Evolutionary conservation across 192 early-diverging fungal genomes (phyloP).

Genomic region (Diversispora epigaea): DNA sequence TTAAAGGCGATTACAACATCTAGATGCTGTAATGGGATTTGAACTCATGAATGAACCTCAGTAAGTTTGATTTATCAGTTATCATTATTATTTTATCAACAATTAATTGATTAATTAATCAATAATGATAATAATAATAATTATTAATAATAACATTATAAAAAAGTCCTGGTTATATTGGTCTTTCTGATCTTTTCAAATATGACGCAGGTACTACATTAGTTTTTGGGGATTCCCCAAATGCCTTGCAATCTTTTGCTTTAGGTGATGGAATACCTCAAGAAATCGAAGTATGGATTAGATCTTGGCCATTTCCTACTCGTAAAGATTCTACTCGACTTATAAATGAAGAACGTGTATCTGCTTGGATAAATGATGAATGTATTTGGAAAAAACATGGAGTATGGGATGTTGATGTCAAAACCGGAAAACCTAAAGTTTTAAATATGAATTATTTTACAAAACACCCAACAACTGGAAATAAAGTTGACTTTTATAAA

Average conservation of each 20-base stretch:
- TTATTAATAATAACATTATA: slow-evolving; percentile 5
- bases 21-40: slow-evolving; percentile 72
- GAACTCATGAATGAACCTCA: slow-evolving; percentile 80
- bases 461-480: slow-evolving; percentile 55
- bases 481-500: slow-evolving; percentile 58
- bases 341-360: slow-evolving; percentile 57
- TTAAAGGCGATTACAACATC: slow-evolving; percentile 57
- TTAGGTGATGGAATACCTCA: slow-evolving; percentile 69
- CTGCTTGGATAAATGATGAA: slow-evolving; percentile 62
- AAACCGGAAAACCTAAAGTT: slow-evolving; percentile 50
- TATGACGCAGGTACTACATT: slow-evolving; percentile 68
- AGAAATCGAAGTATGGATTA: slow-evolving; percentile 73
- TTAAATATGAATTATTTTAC: slow-evolving; percentile 68
- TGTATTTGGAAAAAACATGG: slow-evolving; percentile 81
- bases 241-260: slow-evolving; percentile 74
- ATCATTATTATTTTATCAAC: not conserved
- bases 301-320: slow-evolving; percentile 76
- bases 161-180: slow-evolving; percentile 70
- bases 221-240: slow-evolving; percentile 69
- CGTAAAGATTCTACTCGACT: slow-evolving; percentile 50
- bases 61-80: slow-evolving; percentile 34
- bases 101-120: not conserved
- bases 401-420: slow-evolving; percentile 64
- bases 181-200: slow-evolving; percentile 52
- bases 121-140: slow-evolving; percentile 28